A percentile compares a stretch with the other conserved stretches of the same genome.
Conservation (phyloP, 1,139 yeast genomes). For the Pichia inconspicua region DNA sequence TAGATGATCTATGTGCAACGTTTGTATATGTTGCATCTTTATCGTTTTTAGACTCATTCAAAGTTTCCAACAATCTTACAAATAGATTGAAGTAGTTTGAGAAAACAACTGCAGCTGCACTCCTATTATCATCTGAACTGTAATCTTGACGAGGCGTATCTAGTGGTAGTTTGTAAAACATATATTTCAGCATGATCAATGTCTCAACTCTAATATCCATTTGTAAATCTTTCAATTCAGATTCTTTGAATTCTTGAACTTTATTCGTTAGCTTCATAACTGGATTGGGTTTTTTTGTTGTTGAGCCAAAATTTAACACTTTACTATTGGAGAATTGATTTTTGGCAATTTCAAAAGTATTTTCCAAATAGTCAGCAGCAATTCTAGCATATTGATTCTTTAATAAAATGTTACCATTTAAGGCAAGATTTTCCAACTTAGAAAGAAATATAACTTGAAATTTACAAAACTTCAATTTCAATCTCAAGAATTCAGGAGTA, state of each 20-base stretch:
- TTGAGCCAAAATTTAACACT: conserved; percentile 6
- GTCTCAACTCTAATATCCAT: conserved; percentile 64
- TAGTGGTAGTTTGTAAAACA: conserved; percentile 48
- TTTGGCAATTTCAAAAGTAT: conserved; percentile 34
- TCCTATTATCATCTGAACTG: conserved; percentile 16
- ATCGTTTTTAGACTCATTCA: conserved; percentile 30
- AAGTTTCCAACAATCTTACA: conserved; percentile 61
- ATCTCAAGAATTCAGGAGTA: conserved; percentile 32
- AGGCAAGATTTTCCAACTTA: conserved; percentile 33
- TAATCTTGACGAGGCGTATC: conserved; percentile 40
- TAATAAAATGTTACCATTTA: conserved; percentile 48
- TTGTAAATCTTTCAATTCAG: conserved; percentile 47
- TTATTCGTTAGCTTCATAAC: conserved; percentile 10
- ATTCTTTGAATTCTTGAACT: conserved; percentile 23
- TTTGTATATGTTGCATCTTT: conserved; percentile 16
- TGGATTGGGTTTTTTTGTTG: not conserved
- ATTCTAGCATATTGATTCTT: conserved; percentile 57
- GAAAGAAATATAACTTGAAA: conserved; percentile 34
- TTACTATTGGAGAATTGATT: not conserved
- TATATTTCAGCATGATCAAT: conserved; percentile 48
- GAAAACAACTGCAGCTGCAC: conserved; percentile 56
- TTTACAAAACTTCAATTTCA: conserved; percentile 45
- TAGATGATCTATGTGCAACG: conserved; percentile 42
- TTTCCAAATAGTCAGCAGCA: conserved; percentile 63
- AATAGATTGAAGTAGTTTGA: conserved; percentile 67